Base-by-base conservation (phyloP, 73 alveolate species). In the Paramecium sonneborni region DNA sequence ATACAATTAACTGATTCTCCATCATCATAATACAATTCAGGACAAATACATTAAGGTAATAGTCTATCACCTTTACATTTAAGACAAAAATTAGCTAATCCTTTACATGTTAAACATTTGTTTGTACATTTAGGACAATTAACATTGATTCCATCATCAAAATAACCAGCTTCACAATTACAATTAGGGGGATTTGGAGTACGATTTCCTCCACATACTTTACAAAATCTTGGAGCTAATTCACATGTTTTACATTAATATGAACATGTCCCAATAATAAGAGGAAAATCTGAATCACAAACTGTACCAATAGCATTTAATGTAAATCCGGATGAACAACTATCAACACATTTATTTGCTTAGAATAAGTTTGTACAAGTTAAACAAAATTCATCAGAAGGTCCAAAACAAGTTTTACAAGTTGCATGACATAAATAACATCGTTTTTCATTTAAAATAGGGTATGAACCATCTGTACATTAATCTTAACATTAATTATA, bases 401-500 rank as follows among this genome's bases (percentile, higher is more conserved):
- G 58, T 20, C 86, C 86, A 72, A 72, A 72, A n/a, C 86, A 72
- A 5, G 86, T 72, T 72, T 32, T 37, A 35, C 86, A 72, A 3
- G 86, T 35, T 2, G 62, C n/a, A 37, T 72, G 86, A 72, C 86
- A 72, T 5, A 62, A n/a, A 35, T 30, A 32, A 6, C 86, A 72
- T 72, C 24, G 1, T 20, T 15, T 32, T 72, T 32, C 57, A 35
- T 34, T 28, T 35, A 35, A 15, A 1, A 72, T 62, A 28, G 55
- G 55, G 32, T 72, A 72, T 72, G 86, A 35, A 14, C 35, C 44
- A 35, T 32, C 55, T 28, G 86, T 34, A 10, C 86, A 72, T 15
- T 72, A 21, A n/a, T 14, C 28, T 15, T 28, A 5, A 72, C 86
- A 72, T 11, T 34, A 3, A 15, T 23, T 14, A 10, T 18, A 37